phyloP scores from a whole-genome alignment of 257 asterid species.

The Penstemon eatonii region DNA sequence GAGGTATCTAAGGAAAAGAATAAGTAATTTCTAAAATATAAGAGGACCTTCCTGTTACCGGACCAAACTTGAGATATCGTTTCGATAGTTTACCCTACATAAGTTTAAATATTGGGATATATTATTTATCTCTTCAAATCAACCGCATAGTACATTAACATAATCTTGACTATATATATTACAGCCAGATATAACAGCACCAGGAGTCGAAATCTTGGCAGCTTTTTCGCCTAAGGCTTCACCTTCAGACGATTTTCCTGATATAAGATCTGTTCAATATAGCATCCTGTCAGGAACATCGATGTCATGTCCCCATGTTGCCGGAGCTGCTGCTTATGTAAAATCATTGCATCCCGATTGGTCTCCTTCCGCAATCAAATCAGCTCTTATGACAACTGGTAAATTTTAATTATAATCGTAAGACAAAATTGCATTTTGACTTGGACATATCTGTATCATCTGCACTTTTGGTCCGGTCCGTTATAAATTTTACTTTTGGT shows the following conservation, averaged over 20 bases:
- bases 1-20: too few relatives aligned
- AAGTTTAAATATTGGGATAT: too few relatives aligned
- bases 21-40: too few relatives aligned
- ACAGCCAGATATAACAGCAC: slow-evolving; percentile 32
- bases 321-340: slow-evolving; percentile 35
- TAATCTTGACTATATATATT: neutral
- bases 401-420: neutral
- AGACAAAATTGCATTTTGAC: too few relatives aligned
- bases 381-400: slow-evolving; percentile 32
- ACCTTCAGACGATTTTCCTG: neutral
- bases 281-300: slow-evolving; percentile 28
- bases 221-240: slow-evolving; percentile 20
- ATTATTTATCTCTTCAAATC: too few relatives aligned
- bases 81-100: too few relatives aligned
- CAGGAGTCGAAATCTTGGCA: slow-evolving; percentile 29
- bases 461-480: too few relatives aligned
- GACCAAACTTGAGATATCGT: too few relatives aligned
- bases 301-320: slow-evolving; percentile 34
- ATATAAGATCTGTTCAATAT: slow-evolving; percentile 22
- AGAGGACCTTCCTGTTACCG: too few relatives aligned
- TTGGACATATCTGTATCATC: too few relatives aligned
- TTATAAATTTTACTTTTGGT: too few relatives aligned
- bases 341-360: slow-evolving; percentile 29
- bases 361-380: slow-evolving; percentile 32
- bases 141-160: neutral